These are phyloP conservation scores for Pichia deserticola DNA, from an alignment of 805 yeast genomes.

Conservation along the genomic window DNA sequence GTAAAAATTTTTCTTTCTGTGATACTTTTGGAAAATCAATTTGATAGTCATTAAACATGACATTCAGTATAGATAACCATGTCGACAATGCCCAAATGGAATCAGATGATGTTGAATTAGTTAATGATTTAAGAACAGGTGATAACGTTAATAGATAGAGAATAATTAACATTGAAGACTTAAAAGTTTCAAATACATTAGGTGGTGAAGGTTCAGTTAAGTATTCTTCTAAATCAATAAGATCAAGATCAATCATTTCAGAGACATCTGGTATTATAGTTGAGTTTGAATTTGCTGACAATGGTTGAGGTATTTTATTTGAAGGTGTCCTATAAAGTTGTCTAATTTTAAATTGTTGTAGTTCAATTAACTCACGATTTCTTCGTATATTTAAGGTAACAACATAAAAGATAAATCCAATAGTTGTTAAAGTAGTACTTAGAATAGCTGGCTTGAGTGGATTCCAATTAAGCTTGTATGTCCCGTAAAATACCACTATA, in stretches of 20 bases:
- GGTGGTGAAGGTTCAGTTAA: constrained; percentile 23
- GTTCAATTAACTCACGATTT: constrained; percentile 23
- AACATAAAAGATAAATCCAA: constrained; percentile 30
- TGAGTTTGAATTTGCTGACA: background rate
- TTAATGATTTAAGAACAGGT: constrained; percentile 83
- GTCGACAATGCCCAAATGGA: constrained; percentile 90
- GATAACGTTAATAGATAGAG: constrained; percentile 71
- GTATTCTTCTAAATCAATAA: constrained; percentile 17
- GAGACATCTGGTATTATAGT: background rate
- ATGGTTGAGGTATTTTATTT: background rate
- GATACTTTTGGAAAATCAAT: constrained; percentile 32
- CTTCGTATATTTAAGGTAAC: constrained; percentile 24
- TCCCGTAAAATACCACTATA: constrained; percentile 59
- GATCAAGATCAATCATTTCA: background rate
- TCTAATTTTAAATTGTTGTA: constrained; percentile 23
- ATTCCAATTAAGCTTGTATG: constrained; percentile 44
- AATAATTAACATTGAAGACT: constrained; percentile 62
- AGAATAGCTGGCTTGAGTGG: constrained; percentile 36
- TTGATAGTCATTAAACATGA: constrained; percentile 62
- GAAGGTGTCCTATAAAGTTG: constrained; percentile 13
- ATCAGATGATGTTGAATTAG: constrained; percentile 85
- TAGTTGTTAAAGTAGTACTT: constrained; percentile 28
- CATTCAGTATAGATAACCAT: constrained; percentile 66
- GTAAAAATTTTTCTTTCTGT: constrained; percentile 1
- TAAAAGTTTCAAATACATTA: constrained; percentile 32